Evolutionary conservation across 2,329 filamentous ascomycete species (phyloP).

Genomic region (Aphanoascus verrucosus): DNA sequence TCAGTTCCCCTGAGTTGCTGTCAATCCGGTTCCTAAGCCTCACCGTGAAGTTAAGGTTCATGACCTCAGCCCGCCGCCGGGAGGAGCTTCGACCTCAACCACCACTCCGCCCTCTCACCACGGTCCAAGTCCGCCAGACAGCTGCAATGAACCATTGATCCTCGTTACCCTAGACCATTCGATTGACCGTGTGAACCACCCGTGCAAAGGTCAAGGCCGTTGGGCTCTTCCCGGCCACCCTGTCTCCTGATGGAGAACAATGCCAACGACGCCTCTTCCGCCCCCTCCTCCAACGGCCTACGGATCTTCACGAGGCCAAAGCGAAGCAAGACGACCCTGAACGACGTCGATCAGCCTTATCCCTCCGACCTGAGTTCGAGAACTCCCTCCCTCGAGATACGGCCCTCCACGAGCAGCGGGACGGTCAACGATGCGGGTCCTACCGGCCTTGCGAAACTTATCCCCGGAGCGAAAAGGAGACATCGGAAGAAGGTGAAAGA

Average conservation of each 20-base stretch:
- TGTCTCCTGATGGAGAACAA: constrained; percentile 26
- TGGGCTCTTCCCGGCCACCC: not conserved
- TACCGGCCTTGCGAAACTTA: constrained; percentile 44
- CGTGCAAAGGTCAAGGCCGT: not conserved
- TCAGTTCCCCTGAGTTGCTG: not conserved
- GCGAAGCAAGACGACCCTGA: constrained; percentile 30
- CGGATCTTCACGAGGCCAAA: constrained; percentile 27
- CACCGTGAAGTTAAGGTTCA: not conserved
- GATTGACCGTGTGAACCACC: not conserved
- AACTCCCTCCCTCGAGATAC: constrained; percentile 30
- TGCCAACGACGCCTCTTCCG: constrained; percentile 21
- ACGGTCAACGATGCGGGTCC: constrained; percentile 29
- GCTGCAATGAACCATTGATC: not conserved
- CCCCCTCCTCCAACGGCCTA: constrained; percentile 26
- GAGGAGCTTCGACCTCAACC: not conserved
- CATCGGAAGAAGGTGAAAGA: constrained; percentile 35
- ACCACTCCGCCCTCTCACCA: not conserved
- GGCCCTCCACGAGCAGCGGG: constrained; percentile 31
- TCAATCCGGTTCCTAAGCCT: not conserved
- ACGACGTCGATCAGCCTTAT: constrained; percentile 25
- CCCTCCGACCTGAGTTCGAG: constrained; percentile 18
- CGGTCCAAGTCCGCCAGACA: not conserved
- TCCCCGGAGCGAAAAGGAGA: constrained; percentile 30
- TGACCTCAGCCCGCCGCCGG: not conserved
- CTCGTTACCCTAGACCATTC: not conserved